Conservation (phyloP, 2,329 filamentous ascomycete genomes). For the Fusarium floridanum region DNA sequence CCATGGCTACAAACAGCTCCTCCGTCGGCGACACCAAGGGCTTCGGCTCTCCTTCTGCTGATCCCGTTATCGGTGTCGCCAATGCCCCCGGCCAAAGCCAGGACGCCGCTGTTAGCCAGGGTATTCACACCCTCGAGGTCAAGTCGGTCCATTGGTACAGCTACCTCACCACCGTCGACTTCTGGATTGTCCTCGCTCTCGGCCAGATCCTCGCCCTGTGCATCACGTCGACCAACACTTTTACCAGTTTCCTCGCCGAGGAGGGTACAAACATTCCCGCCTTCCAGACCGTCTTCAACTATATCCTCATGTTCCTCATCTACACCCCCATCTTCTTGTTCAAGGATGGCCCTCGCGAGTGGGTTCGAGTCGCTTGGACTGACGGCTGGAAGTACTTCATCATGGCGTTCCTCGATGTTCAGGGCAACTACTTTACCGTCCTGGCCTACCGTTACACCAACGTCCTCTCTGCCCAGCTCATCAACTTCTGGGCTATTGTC, state of each 20-base stretch:
- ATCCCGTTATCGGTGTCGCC: constrained; percentile 14
- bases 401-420: constrained; percentile 91
- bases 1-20: constrained; percentile 30
- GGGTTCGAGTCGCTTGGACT: constrained; percentile 70
- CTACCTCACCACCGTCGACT: constrained; percentile 86
- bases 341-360: constrained; percentile 81
- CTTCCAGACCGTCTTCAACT: constrained; percentile 97
- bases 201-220: constrained; percentile 89
- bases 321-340: constrained; percentile 86
- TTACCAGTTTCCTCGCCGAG: constrained; percentile 78
- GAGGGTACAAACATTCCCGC: constrained; percentile 85
- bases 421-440: constrained; percentile 98
- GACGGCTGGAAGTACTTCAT: constrained; percentile 96
- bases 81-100: constrained; percentile 24
- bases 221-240: constrained; percentile 93
- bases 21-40: constrained; percentile 42
- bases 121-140: constrained; percentile 68
- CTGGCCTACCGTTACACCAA: constrained; percentile 94
- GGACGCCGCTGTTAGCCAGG: constrained; percentile 60
- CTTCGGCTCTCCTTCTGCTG: constrained; percentile 31
- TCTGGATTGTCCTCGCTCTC: constrained; percentile 85
- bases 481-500: constrained; percentile 99
- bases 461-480: constrained; percentile 90
- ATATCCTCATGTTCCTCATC: constrained; percentile 83
- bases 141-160: constrained; percentile 72